Conservation (phyloP, 352 stramenopile genomes). For the Pythium volutum region DNA sequence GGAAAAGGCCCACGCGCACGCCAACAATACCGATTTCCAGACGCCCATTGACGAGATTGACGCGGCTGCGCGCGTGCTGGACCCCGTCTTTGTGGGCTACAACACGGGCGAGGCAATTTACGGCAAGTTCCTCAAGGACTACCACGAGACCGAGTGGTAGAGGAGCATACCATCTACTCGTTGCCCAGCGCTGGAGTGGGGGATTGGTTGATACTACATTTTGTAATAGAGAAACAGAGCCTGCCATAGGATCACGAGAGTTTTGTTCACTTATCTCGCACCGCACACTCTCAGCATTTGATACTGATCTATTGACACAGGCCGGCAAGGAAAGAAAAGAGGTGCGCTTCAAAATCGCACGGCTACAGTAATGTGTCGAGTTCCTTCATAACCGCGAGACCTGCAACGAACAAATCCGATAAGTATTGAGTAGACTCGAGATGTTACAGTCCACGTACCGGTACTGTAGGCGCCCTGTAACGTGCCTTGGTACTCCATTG, state of each 20-base stretch:
- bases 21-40: conserved; percentile 92
- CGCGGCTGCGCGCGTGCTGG: conserved; percentile 92
- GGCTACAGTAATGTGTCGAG: conserved; percentile 25
- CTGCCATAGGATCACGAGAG: too few relatives aligned
- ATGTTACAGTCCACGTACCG: conserved; percentile 15
- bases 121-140: conserved; percentile 89
- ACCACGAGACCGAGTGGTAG: conserved; percentile 89
- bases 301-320: too few relatives aligned
- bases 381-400: conserved; percentile 30
- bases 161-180: too few relatives aligned
- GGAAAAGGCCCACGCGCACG: conserved; percentile 91
- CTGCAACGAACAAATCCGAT: conserved; percentile 12
- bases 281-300: too few relatives aligned
- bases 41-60: conserved; percentile 98
- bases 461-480: conserved; percentile 65
- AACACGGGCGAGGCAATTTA: conserved; percentile 61
- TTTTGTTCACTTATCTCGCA: too few relatives aligned
- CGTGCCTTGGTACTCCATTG: conserved; percentile 63
- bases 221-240: too few relatives aligned
- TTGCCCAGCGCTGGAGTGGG: too few relatives aligned
- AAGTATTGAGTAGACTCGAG: not conserved
- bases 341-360: too few relatives aligned
- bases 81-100: conserved; percentile 93
- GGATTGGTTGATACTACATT: too few relatives aligned
- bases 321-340: too few relatives aligned